These are phyloP conservation scores for Trichoderma gracile DNA, from an alignment of 2,329 filamentous ascomycete genomes.

Conservation along the genomic window DNA sequence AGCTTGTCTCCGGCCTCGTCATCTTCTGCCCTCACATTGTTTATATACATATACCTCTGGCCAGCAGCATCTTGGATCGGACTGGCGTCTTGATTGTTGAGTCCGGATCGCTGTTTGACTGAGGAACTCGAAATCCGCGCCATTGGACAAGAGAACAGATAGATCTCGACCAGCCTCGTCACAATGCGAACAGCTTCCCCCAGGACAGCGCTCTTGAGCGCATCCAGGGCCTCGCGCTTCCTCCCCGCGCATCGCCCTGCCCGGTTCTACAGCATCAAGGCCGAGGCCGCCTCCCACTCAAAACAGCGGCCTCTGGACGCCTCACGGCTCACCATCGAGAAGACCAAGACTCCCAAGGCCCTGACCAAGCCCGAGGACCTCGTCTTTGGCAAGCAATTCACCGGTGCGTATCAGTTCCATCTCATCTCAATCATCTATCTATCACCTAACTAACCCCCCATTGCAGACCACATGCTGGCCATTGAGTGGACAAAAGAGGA, in stretches of 20 bases:
- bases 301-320: conserved; percentile 71
- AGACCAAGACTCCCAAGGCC: conserved; percentile 73
- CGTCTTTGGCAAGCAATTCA: conserved; percentile 88
- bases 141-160: not conserved
- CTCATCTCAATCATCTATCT: not conserved
- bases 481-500: conserved; percentile 86
- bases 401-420: conserved; percentile 57
- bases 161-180: not conserved
- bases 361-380: conserved; percentile 76
- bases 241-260: conserved; percentile 35
- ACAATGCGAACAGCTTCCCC: conserved; percentile 38
- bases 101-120: no score
- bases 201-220: conserved; percentile 40
- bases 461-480: conserved; percentile 89
- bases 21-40: not conserved
- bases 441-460: not conserved
- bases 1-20: not conserved
- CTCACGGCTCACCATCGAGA: conserved; percentile 71
- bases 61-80: not conserved
- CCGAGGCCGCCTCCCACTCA: conserved; percentile 49
- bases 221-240: conserved; percentile 40
- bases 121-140: no score
- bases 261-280: conserved; percentile 55
- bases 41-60: not conserved
- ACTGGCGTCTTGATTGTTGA: no score